Evolutionary conservation across 345 rosid species (phyloP).

Genomic region (Brassica carinata): DNA sequence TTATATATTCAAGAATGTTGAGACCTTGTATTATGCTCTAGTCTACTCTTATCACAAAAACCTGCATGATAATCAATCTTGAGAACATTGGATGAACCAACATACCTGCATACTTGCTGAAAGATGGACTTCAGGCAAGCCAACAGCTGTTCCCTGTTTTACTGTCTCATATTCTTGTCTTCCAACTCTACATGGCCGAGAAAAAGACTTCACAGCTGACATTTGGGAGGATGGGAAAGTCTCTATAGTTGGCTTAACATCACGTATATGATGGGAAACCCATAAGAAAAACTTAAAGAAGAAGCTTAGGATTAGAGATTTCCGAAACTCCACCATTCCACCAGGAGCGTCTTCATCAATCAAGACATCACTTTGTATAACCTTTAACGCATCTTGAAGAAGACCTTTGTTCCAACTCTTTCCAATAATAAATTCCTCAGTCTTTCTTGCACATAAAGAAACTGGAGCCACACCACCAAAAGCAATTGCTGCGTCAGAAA

Average conservation of each 20-base stretch:
- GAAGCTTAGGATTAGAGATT: conserved; percentile 80
- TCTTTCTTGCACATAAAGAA: conserved; percentile 59
- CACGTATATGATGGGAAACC: conserved; percentile 64
- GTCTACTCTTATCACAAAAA: neutral
- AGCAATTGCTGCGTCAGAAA: conserved; percentile 69
- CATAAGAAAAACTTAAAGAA: conserved; percentile 91
- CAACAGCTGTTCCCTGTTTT: conserved; percentile 44
- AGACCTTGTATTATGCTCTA: neutral
- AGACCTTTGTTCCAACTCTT: conserved; percentile 41
- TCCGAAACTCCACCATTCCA: conserved; percentile 95
- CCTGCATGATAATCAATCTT: neutral
- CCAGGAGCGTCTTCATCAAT: conserved; percentile 87
- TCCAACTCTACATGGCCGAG: neutral
- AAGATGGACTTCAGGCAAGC: conserved; percentile 76
- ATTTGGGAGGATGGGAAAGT: conserved; percentile 48
- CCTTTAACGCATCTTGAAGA: conserved; percentile 61
- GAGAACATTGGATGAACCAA: neutral
- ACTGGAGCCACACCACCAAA: conserved; percentile 95
- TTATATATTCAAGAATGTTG: neutral
- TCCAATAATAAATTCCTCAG: conserved; percentile 68
- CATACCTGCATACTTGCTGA: conserved; percentile 48
- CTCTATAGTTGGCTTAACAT: conserved; percentile 42
- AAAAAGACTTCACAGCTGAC: neutral
- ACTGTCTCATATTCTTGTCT: neutral
- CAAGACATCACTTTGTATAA: conserved; percentile 60